Evolutionary conservation across 192 early-diverging fungal species (phyloP).

Genomic region (Cladochytrium replicatum): DNA sequence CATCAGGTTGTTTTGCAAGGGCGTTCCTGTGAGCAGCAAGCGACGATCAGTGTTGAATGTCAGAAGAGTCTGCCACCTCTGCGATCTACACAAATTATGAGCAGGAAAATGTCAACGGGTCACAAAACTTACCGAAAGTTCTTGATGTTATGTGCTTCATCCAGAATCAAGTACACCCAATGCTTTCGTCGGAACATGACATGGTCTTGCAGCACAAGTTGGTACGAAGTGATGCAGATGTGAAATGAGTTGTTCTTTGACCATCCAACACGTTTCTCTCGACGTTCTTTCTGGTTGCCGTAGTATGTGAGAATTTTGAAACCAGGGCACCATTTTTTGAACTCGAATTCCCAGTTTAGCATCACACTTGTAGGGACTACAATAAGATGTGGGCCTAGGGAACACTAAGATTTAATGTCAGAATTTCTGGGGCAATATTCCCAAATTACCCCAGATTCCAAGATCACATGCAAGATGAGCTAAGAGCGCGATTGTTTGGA

Average conservation of each 20-base stretch:
- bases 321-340: conserved; percentile 38
- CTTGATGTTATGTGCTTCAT: conserved; percentile 8
- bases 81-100: background rate
- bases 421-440: no score
- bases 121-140: background rate
- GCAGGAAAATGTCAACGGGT: background rate
- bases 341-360: conserved; percentile 81
- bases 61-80: no score
- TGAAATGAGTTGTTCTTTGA: conserved; percentile 57
- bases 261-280: conserved; percentile 15
- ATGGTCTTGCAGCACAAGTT: conserved; percentile 67
- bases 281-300: conserved; percentile 29
- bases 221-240: conserved; percentile 81
- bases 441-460: conserved; percentile 66
- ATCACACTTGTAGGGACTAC: conserved; percentile 50
- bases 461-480: conserved; percentile 61
- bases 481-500: no score
- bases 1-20: conserved; percentile 85
- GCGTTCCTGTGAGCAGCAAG: conserved; percentile 78
- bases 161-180: conserved; percentile 63
- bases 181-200: conserved; percentile 62
- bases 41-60: no score
- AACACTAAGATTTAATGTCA: no score
- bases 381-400: conserved; percentile 70
- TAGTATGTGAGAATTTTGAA: conserved; percentile 29